These are phyloP conservation scores for Yamadazyma sp. DNA, from an alignment of 805 yeast genomes.

Conservation along the genomic window DNA sequence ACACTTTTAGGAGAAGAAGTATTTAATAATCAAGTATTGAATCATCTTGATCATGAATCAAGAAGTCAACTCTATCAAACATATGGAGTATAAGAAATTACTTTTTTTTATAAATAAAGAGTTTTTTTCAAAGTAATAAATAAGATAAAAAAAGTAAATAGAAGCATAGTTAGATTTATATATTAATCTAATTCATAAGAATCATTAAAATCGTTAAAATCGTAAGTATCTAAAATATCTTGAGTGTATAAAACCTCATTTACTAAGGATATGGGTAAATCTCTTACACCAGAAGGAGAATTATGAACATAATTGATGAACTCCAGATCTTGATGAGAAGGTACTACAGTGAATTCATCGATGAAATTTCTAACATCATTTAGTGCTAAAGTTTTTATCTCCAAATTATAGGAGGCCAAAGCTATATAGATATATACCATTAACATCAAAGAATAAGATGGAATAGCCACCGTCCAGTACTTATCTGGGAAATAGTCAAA, in stretches of 20 bases:
- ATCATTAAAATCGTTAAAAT: background rate
- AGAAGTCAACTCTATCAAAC: constrained; percentile 17
- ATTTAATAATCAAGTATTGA: constrained; percentile 30
- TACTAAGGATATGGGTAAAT: constrained; percentile 70
- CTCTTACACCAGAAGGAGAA: constrained; percentile 84
- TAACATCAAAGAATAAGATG: constrained; percentile 63
- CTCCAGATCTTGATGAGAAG: constrained; percentile 8
- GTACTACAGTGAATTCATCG: constrained; percentile 56
- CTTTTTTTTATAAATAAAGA: too few relatives aligned
- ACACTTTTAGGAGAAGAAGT: constrained; percentile 42
- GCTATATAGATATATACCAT: constrained; percentile 75
- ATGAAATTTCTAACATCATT: constrained; percentile 61
- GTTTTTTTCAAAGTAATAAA: too few relatives aligned
- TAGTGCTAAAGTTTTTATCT: constrained; percentile 59
- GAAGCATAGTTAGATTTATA: too few relatives aligned
- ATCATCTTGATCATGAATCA: constrained; percentile 29
- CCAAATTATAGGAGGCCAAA: constrained; percentile 71
- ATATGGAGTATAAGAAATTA: too few relatives aligned
- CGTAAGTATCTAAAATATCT: background rate
- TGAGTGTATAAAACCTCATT: constrained; percentile 57
- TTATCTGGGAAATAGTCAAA: constrained; percentile 80
- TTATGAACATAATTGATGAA: constrained; percentile 42
- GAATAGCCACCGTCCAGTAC: constrained; percentile 86
- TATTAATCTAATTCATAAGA: background rate
- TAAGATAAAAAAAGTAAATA: too few relatives aligned